Evolutionary conservation across 805 yeast species (phyloP).

Genomic region (Saccharomycopsis lassenensis): DNA sequence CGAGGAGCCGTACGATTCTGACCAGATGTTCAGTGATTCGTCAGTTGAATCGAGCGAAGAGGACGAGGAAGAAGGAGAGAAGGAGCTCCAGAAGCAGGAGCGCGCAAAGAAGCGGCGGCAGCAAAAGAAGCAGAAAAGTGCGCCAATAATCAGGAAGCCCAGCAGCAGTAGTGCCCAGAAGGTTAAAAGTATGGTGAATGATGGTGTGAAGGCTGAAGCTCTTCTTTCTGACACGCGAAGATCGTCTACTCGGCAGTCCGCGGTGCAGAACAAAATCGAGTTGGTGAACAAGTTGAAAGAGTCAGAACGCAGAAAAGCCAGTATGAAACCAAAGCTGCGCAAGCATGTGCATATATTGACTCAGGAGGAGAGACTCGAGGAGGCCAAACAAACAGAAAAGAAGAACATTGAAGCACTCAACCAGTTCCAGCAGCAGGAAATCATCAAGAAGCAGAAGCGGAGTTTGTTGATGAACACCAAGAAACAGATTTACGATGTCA

Average conservation of each 20-base stretch:
- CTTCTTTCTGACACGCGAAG: constrained; percentile 46
- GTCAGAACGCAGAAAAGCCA: constrained; percentile 49
- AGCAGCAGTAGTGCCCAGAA: background rate
- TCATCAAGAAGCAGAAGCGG: constrained; percentile 66
- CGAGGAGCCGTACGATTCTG: constrained; percentile 10
- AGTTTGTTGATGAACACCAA: constrained; percentile 59
- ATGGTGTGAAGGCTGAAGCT: constrained; percentile 31
- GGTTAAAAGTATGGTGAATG: no score
- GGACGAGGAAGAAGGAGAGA: constrained; percentile 24
- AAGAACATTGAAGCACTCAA: constrained; percentile 63
- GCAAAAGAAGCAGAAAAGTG: constrained; percentile 24
- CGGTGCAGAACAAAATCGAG: constrained; percentile 66
- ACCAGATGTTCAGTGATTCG: constrained; percentile 16
- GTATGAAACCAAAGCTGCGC: constrained; percentile 26
- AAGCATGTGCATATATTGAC: constrained; percentile 32
- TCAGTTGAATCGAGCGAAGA: constrained; percentile 27
- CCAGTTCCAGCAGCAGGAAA: constrained; percentile 74
- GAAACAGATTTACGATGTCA: constrained; percentile 45
- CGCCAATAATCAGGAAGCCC: constrained; percentile 23
- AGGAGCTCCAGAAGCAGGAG: constrained; percentile 31
- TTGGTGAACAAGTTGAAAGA: constrained; percentile 65
- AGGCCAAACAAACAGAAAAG: constrained; percentile 80
- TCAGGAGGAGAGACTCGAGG: constrained; percentile 63
- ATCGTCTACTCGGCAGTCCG: constrained; percentile 67
- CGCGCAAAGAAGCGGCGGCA: constrained; percentile 23